A percentile compares a stretch with the other conserved stretches of the same genome.
Evolutionary conservation across 106 monocot species (phyloP).

Genomic region (Iris macrosiphon): DNA sequence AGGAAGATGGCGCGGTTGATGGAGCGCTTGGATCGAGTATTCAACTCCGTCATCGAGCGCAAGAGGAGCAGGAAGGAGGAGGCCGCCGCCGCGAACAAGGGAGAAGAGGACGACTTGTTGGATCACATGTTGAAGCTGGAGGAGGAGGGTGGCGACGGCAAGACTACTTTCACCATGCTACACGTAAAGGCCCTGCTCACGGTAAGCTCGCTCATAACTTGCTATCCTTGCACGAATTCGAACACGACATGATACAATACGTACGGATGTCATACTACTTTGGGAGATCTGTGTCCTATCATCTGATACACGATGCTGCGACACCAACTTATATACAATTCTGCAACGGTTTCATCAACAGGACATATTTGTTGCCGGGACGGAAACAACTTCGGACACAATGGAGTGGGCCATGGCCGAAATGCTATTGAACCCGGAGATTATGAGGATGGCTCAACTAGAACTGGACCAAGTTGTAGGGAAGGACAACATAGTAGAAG

Average conservation of each 20-base stretch:
- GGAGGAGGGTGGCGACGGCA: slow-evolving; percentile 16
- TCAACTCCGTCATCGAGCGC: slow-evolving; percentile 29
- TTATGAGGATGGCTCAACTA: slow-evolving; percentile 3
- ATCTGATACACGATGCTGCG: too few species aligned
- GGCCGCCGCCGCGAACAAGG: too few species aligned
- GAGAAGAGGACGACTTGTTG: slow-evolving; percentile 31
- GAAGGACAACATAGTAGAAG: slow-evolving; percentile 5
- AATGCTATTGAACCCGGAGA: slow-evolving; percentile 13
- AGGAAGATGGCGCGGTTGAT: slow-evolving; percentile 10
- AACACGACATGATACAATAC: too few species aligned
- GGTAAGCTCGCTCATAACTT: slow-evolving; percentile 19
- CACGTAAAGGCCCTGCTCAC: slow-evolving; percentile 58
- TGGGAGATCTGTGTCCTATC: too few species aligned
- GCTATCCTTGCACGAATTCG: neutral
- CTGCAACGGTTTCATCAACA: too few species aligned
- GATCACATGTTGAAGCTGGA: slow-evolving; percentile 42
- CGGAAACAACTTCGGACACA: slow-evolving; percentile 13
- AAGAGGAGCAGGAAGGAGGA: too few species aligned
- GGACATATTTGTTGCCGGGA: slow-evolving; percentile 17
- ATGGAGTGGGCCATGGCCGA: slow-evolving; percentile 17
- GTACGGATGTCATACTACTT: too few species aligned
- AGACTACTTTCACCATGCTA: slow-evolving; percentile 34
- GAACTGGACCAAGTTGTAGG: slow-evolving; percentile 14
- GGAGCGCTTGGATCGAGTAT: slow-evolving; percentile 27
- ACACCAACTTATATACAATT: too few species aligned